Percentiles rank a stretch among this genome's conserved stretches.
phyloP scores from a whole-genome alignment of 805 yeast species.

The Starmera dryadoides region DNA sequence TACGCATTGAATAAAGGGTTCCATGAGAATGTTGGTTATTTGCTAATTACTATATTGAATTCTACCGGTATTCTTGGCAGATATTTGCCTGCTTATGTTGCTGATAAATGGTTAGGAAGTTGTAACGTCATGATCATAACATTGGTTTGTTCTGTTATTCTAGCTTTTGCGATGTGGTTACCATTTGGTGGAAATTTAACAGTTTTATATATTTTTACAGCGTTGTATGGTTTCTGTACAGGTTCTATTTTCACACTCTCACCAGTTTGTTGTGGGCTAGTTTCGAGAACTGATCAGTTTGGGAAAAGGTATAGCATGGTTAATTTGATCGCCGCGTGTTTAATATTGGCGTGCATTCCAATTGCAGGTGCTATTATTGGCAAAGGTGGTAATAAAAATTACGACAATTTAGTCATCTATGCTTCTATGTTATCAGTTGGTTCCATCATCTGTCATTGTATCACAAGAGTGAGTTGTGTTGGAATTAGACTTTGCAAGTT shows the following conservation, averaged over 20 bases:
- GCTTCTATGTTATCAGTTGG: slow-evolving; percentile 32
- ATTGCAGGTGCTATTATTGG: slow-evolving; percentile 42
- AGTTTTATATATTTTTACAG: slow-evolving; percentile 37
- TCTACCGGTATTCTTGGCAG: slow-evolving; percentile 40
- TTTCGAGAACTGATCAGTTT: slow-evolving; percentile 46
- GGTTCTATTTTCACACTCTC: slow-evolving; percentile 50
- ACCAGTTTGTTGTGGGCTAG: slow-evolving; percentile 54
- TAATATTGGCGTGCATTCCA: slow-evolving; percentile 41
- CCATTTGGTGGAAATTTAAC: slow-evolving; percentile 30
- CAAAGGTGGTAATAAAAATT: slow-evolving; percentile 22
- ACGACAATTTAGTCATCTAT: slow-evolving; percentile 36
- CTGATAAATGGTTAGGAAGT: slow-evolving; percentile 40
- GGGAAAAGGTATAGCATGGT: slow-evolving; percentile 52
- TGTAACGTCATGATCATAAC: slow-evolving; percentile 42
- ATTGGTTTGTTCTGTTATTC: slow-evolving; percentile 25
- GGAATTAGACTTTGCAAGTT: slow-evolving; percentile 33
- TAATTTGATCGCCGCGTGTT: slow-evolving; percentile 49
- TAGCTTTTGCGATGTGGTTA: slow-evolving; percentile 33
- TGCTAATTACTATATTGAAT: slow-evolving; percentile 39
- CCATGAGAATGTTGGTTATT: slow-evolving; percentile 33
- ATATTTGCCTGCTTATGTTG: slow-evolving; percentile 34
- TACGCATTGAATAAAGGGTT: slow-evolving; percentile 44
- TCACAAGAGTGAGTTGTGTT: slow-evolving; percentile 35
- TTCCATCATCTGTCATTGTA: slow-evolving; percentile 30
- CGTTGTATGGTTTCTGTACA: slow-evolving; percentile 46